A percentile compares a stretch with the other conserved stretches of the same genome.
Evolutionary conservation across 2,329 filamentous ascomycete genomes (phyloP).

Genomic region (Ophiostoma montium): DNA sequence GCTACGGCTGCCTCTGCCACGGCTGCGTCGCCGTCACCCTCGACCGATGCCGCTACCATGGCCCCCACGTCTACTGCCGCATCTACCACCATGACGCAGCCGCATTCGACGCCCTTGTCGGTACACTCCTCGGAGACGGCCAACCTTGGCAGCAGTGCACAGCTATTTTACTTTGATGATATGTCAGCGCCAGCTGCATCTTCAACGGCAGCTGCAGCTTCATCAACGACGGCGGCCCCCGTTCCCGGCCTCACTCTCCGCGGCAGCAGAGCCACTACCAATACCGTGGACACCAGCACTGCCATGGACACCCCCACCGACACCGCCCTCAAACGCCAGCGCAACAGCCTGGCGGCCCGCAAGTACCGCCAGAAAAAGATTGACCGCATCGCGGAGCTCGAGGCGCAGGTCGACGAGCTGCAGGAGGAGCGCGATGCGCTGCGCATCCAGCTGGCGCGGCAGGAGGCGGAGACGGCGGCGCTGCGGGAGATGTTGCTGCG

Average conservation of each 20-base stretch:
- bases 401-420: conserved; percentile 36
- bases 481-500: conserved; percentile 29
- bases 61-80: too few species aligned
- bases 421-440: conserved; percentile 42
- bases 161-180: neutral
- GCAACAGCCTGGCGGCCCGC: conserved; percentile 48
- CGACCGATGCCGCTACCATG: neutral
- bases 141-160: neutral
- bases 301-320: too few species aligned
- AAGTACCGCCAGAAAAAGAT: conserved; percentile 50
- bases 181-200: neutral
- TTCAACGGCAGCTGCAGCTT: neutral
- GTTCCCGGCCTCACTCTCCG: neutral
- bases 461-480: conserved; percentile 44
- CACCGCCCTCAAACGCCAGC: conserved; percentile 34
- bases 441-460: conserved; percentile 38
- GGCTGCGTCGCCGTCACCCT: neutral
- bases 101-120: conserved; percentile 3
- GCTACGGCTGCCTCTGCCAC: neutral
- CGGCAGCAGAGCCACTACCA: neutral
- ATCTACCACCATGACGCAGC: conserved; percentile 4
- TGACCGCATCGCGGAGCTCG: conserved; percentile 42
- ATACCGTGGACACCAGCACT: too few species aligned
- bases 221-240: neutral
- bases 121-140: neutral